A percentile compares a stretch with the other conserved stretches of the same genome.
Conservation (phyloP, 139 green algal species). For the Chlamydomonas schloesseri region DNA sequence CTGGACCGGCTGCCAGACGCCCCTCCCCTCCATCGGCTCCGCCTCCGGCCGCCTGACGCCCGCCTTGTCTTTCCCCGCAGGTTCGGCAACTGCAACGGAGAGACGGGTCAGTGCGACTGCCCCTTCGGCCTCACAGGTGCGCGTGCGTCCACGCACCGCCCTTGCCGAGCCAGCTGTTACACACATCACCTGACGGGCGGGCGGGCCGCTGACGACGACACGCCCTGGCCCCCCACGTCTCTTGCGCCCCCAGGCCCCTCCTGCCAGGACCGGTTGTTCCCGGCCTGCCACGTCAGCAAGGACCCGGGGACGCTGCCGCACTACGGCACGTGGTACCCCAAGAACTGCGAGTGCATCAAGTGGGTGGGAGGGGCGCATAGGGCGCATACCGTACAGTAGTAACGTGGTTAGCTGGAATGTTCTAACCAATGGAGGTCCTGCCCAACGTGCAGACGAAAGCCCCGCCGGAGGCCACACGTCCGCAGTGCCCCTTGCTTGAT, state of each 20-base stretch:
- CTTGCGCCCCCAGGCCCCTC: neutral
- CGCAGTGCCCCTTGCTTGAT: too few species aligned
- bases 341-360: slow-evolving; percentile 17
- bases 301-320: neutral
- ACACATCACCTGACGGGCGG: too few species aligned
- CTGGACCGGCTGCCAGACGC: too few species aligned
- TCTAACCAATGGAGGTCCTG: too few species aligned
- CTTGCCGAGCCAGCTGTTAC: too few species aligned
- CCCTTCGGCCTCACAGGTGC: neutral
- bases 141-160: neutral
- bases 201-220: too few species aligned
- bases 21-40: neutral
- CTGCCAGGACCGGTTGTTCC: slow-evolving; percentile 35
- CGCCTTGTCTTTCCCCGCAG: too few species aligned
- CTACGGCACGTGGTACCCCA: slow-evolving; percentile 35
- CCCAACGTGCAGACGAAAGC: too few species aligned
- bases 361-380: neutral
- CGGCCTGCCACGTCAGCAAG: slow-evolving; percentile 22
- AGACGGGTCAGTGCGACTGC: neutral
- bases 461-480: too few species aligned
- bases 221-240: neutral
- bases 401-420: too few species aligned
- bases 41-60: too few species aligned
- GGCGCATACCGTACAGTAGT: too few species aligned
- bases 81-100: neutral